Percentiles rank a stretch among this genome's conserved stretches.
phyloP scores from a whole-genome alignment of 768 basidiomycete genomes.

The Trametes elegans region DNA sequence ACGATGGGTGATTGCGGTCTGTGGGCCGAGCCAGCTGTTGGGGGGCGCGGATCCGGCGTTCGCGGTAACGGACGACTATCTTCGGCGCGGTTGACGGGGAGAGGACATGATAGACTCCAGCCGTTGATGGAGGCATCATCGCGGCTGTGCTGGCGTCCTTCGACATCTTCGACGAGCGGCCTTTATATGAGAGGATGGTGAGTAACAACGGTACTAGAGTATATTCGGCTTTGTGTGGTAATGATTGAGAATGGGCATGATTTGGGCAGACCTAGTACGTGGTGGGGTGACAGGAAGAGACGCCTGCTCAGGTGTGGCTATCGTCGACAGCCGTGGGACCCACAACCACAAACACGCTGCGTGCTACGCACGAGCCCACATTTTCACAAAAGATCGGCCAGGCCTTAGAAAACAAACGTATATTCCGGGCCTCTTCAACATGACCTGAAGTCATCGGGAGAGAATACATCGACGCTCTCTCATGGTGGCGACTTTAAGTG shows the following conservation, averaged over 20 bases:
- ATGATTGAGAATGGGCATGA: neutral
- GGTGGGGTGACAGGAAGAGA: no score
- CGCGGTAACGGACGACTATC: neutral
- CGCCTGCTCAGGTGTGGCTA: no score
- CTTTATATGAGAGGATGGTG: neutral
- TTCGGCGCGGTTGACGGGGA: neutral
- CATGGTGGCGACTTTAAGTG: neutral
- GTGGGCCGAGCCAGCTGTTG: neutral
- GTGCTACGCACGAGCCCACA: no score
- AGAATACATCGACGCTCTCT: no score
- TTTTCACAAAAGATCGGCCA: no score
- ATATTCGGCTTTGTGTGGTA: neutral
- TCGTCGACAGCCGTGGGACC: neutral
- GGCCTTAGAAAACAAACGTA: no score
- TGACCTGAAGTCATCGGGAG: no score
- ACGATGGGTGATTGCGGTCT: neutral
- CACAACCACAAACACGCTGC: constrained; percentile 5
- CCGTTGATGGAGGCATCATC: neutral
- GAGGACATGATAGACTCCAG: neutral
- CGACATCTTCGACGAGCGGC: neutral
- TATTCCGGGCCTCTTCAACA: no score
- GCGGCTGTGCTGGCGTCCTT: constrained; percentile 3
- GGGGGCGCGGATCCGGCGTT: neutral
- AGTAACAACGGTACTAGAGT: neutral
- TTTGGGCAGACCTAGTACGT: neutral